Percentiles rank a stretch among this genome's conserved stretches.
These are phyloP conservation scores for Syzygium aqueum DNA, from an alignment of 345 rosid genomes.

Conservation along the genomic window DNA sequence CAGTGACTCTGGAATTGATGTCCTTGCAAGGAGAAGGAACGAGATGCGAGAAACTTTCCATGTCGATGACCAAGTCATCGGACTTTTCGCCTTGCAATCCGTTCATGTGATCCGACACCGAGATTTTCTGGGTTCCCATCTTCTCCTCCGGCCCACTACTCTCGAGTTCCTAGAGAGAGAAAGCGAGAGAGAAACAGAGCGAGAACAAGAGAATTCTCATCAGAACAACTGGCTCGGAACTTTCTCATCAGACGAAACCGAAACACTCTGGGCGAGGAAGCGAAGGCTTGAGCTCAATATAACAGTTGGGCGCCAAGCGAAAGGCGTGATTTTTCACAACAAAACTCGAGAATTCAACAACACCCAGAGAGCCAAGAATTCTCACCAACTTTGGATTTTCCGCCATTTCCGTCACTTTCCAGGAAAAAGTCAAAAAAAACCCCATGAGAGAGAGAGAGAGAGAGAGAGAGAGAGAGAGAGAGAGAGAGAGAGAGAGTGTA, in stretches of 20 bases:
- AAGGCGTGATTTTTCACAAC: background rate
- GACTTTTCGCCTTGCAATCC: constrained; percentile 43
- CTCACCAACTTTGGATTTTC: constrained; percentile 52
- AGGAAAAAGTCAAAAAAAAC: constrained; percentile 1
- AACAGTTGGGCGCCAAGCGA: constrained; percentile 4
- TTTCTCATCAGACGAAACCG: background rate
- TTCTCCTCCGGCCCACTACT: constrained; percentile 7
- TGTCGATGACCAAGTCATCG: constrained; percentile 61
- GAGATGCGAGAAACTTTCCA: constrained; percentile 45
- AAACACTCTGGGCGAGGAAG: background rate
- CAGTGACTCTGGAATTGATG: constrained; percentile 38
- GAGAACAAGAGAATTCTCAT: background rate
- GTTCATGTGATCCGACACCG: constrained; percentile 37
- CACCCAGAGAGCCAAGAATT: constrained; percentile 2
- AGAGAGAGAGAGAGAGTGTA: background rate
- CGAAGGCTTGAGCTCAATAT: background rate
- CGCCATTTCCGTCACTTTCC: constrained; percentile 32
- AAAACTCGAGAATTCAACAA: background rate
- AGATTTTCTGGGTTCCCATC: constrained; percentile 17
- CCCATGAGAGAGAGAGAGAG: background rate
- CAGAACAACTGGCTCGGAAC: background rate
- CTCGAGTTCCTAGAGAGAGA: background rate
- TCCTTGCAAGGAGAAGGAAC: constrained; percentile 20
- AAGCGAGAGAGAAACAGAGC: background rate
- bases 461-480: background rate